A percentile compares a stretch with the other conserved stretches of the same genome.
These are phyloP conservation scores for Extremus antarcticus DNA, from an alignment of 495 filamentous ascomycete species.

Conservation along the genomic window DNA sequence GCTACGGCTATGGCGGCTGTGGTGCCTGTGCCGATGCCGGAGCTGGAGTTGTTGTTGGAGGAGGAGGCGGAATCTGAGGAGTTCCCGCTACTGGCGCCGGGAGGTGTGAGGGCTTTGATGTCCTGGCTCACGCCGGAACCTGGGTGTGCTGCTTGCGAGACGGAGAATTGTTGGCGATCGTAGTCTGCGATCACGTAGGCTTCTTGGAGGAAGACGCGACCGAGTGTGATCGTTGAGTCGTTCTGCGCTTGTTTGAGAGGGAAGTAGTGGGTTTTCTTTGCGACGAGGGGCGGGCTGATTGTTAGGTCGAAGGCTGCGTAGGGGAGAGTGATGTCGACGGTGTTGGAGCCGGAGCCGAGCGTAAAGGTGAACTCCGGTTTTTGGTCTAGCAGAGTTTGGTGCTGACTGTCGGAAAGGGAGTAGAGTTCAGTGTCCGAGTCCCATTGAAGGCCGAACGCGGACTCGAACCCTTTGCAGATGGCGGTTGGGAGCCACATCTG, in stretches of 20 bases:
- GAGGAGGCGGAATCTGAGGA: not conserved
- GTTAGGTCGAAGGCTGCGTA: constrained; percentile 26
- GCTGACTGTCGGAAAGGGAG: constrained; percentile 6
- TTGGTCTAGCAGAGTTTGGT: constrained; percentile 11
- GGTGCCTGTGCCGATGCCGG: constrained; percentile 8
- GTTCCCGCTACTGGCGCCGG: not conserved
- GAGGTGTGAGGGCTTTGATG: not conserved
- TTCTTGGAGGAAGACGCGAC: constrained; percentile 30
- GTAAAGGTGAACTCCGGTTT: constrained; percentile 17
- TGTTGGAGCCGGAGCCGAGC: constrained; percentile 9
- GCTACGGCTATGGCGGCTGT: constrained; percentile 6
- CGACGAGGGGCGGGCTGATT: constrained; percentile 11
- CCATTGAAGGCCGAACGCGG: constrained; percentile 17
- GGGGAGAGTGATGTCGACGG: constrained; percentile 22
- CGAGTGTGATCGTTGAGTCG: constrained; percentile 22
- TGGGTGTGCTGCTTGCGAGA: constrained; percentile 15
- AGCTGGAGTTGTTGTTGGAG: not conserved
- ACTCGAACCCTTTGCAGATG: constrained; percentile 16
- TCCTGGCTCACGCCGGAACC: not conserved
- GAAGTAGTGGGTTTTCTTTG: constrained; percentile 23
- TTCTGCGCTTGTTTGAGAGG: constrained; percentile 23
- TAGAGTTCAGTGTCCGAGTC: constrained; percentile 10
- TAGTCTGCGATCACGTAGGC: constrained; percentile 31
- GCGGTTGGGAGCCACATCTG: constrained; percentile 14
- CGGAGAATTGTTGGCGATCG: constrained; percentile 23